Percentiles rank a stretch among this genome's conserved stretches.
Evolutionary conservation across 768 basidiomycete species (phyloP).

Genomic region (Macrolepiota dolichaula): DNA sequence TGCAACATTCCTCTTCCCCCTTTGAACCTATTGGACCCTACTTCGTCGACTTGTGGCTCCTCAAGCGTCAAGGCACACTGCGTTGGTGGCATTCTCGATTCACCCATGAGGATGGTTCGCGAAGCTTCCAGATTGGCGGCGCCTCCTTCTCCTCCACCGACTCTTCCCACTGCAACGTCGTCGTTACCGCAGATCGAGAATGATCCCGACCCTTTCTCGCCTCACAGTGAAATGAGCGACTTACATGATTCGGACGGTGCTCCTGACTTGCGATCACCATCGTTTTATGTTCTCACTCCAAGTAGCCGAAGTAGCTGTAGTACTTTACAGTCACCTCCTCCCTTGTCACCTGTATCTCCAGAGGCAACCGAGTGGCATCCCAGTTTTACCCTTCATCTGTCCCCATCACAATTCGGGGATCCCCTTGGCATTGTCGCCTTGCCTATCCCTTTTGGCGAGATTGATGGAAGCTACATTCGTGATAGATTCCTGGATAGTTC

Average conservation of each 20-base stretch:
- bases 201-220: not conserved
- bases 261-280: not conserved
- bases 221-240: not conserved
- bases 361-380: not conserved
- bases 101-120: constrained; percentile 29
- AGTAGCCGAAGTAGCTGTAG: constrained; percentile 11
- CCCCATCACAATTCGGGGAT: not conserved
- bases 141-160: constrained; percentile 41
- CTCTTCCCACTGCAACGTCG: constrained; percentile 32
- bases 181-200: constrained; percentile 32
- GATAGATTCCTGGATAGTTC: not conserved
- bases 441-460: not conserved
- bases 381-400: not conserved
- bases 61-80: not conserved
- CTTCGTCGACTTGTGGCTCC: not conserved
- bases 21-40: not conserved
- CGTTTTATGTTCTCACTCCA: not conserved
- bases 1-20: not conserved
- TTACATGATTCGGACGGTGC: not conserved
- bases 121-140: constrained; percentile 22
- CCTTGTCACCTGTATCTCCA: constrained; percentile 2
- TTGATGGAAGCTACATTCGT: not conserved
- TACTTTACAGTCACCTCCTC: constrained; percentile 5
- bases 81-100: constrained; percentile 29
- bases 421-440: not conserved